Base-by-base conservation (phyloP, 2,329 filamentous ascomycete genomes). In the Metarhizium sp. region DNA sequence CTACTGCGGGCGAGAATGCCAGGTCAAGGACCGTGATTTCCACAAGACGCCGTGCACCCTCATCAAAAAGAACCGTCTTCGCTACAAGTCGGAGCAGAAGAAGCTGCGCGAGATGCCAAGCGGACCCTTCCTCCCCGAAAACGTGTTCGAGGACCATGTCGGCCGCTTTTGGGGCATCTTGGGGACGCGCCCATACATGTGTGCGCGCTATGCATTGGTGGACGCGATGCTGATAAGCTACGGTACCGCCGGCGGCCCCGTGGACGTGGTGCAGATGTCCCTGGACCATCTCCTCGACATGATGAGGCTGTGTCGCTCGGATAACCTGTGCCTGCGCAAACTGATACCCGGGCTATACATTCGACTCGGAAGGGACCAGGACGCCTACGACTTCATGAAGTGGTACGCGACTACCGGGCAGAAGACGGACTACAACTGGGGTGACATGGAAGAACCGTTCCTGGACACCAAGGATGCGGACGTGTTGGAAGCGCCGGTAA, bases 351-450 rank as follows among this genome's bases (percentile, higher is more conserved):
- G 61, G 0, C 46, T 76, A 8, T 68, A 74, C 55, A 61, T 82
- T 16, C 72, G 77, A 3, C 66, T 81, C 5, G 69, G 70, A 16
- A 66, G 61, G 43, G 78, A 81, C 54, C 76, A 80, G 60, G 75
- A 76, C 20, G 73, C 69, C 60, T 78, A 77, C 57, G 71, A 75
- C 53, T 75, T 75, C 43, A 50, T 69, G 2, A 72, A 68, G 59
- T 70, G 67, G 65, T 70, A 62, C 57, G 65, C 59, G 0, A 65
- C 61, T 0, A 55, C 52, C 2, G 57, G 53, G 0, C n/a, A 55
- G 0, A 58, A 58, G 1, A 6, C 48, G 0, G 34, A 62, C 14
- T 61, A 63, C 18, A 59, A 62, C 43, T 64, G 59, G 59, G 55
- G 42, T 0, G 30, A 66, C 45, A 55, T 57, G 53, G 46, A 46